Evolutionary conservation across 495 filamentous ascomycete genomes (phyloP).

Genomic region (Aspergillus affinis): DNA sequence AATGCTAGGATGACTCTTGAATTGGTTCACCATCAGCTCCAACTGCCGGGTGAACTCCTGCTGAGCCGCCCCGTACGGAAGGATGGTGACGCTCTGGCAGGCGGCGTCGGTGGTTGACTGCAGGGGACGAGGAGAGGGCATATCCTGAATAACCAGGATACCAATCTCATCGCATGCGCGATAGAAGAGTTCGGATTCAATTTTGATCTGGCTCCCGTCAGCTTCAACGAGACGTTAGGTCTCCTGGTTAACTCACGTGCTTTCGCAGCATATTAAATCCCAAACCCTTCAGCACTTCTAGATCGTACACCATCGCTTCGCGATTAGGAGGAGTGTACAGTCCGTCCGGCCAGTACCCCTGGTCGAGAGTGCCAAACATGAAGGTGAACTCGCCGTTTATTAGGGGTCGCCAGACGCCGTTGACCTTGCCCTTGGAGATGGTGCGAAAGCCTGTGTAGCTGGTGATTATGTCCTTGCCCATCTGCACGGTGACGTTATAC

Average conservation of each 20-base stretch:
- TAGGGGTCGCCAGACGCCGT: conserved; percentile 60
- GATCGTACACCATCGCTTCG: conserved; percentile 66
- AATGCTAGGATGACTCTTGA: conserved; percentile 62
- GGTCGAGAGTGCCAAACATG: conserved; percentile 65
- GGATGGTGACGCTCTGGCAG: conserved; percentile 18
- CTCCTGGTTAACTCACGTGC: conserved; percentile 47
- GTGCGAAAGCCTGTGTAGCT: conserved; percentile 72
- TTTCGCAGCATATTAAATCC: conserved; percentile 70
- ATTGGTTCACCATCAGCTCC: conserved; percentile 58
- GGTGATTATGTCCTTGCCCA: conserved; percentile 53
- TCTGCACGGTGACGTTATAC: conserved; percentile 58
- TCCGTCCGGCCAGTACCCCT: conserved; percentile 71
- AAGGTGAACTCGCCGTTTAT: conserved; percentile 66
- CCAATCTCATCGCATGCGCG: conserved; percentile 63
- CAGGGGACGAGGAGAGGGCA: conserved; percentile 55
- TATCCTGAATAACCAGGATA: conserved; percentile 65
- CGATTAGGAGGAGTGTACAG: conserved; percentile 58
- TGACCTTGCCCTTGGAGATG: conserved; percentile 48
- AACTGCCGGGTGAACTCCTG: conserved; percentile 62
- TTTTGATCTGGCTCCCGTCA: conserved; percentile 56
- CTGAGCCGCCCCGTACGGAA: conserved; percentile 51
- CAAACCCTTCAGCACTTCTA: conserved; percentile 57
- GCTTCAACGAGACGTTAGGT: not conserved
- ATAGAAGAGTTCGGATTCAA: conserved; percentile 65
- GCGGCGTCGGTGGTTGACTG: conserved; percentile 16